Base-by-base conservation (phyloP, 768 basidiomycete species). In the Kwoniella bestiolae region DNA sequence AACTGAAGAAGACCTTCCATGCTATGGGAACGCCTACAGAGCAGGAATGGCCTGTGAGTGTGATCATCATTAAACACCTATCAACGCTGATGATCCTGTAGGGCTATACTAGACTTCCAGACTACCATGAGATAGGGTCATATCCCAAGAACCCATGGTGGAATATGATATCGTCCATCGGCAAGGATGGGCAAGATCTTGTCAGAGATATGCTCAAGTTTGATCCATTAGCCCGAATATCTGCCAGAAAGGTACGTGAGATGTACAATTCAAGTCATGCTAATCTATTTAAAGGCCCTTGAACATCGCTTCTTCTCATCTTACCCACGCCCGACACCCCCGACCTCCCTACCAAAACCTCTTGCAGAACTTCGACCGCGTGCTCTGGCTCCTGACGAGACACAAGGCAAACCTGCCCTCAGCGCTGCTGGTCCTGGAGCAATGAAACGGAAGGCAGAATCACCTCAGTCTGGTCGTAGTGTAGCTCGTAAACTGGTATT, bases 11-110 rank as follows among this genome's bases (percentile, higher is more conserved):
- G 35, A 94, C 88, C 56, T 98, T 96, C 79, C 88, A 90, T 50
- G 96, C 95, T 0, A 85, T 99, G 26, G 96, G 96, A 0, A 94
- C 95, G 8, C 96, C 96, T 1, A 91, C 92, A 0, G 96, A 98
- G 78, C 90, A 92, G 56, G 95, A 97, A 25, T 99, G 96, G 96
- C 95, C 94, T 1, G 93, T 93, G 82, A 63, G 87, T 82, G 3
- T 18, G n/a, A n/a, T n/a, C n/a, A n/a, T n/a, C n/a, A n/a, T n/a
- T n/a, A n/a, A n/a, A n/a, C n/a, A n/a, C n/a, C n/a, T n/a, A n/a
- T n/a, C n/a, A n/a, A 44, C 11, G 34, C 45, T 46, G 59, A 59
- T 67, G 34, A 62, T 12, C n/a, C 29, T 31, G 44, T 70, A 94
- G 94, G 93, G 92, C 8, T 91, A 96, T 81, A 90, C 88, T 2